These are phyloP conservation scores for Globisporangium splendens DNA, from an alignment of 352 stramenopile genomes.

Conservation along the genomic window DNA sequence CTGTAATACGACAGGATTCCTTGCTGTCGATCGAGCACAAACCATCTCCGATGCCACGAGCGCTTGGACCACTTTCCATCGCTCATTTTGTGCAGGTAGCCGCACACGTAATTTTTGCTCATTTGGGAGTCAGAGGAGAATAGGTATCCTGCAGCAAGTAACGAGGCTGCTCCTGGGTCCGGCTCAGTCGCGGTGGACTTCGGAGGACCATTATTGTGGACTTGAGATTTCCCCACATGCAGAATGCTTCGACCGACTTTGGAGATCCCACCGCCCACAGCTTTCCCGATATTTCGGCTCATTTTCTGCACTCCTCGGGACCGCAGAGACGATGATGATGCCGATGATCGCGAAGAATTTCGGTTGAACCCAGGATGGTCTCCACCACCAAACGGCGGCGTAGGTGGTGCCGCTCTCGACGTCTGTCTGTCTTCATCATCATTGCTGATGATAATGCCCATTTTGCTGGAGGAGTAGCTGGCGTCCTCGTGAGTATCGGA, in stretches of 20 bases:
- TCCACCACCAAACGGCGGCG: slow-evolving; percentile 8
- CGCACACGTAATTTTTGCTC: slow-evolving; percentile 78
- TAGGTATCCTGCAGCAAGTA: slow-evolving; percentile 44
- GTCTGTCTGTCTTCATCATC: slow-evolving; percentile 7
- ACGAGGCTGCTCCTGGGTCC: slow-evolving; percentile 27
- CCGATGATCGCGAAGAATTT: slow-evolving; percentile 7
- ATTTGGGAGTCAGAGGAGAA: slow-evolving; percentile 79
- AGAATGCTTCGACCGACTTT: slow-evolving; percentile 77
- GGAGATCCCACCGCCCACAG: slow-evolving; percentile 73
- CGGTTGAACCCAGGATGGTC: slow-evolving; percentile 15
- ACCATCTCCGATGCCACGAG: slow-evolving; percentile 83
- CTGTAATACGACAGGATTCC: slow-evolving; percentile 81
- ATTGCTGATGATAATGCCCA: slow-evolving; percentile 3
- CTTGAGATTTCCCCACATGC: slow-evolving; percentile 57
- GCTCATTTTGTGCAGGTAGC: slow-evolving; percentile 84
- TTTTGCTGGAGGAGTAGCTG: slow-evolving; percentile 20
- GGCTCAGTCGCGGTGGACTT: slow-evolving; percentile 15
- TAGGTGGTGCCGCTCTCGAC: slow-evolving; percentile 12
- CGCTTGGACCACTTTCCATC: slow-evolving; percentile 83
- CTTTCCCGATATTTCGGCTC: slow-evolving; percentile 73
- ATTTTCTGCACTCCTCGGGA: slow-evolving; percentile 69
- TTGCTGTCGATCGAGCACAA: slow-evolving; percentile 72
- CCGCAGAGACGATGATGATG: slow-evolving; percentile 16
- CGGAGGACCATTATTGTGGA: slow-evolving; percentile 11
- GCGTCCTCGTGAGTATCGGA: slow-evolving; percentile 32